Conservation (phyloP, 2,329 filamentous ascomycete genomes). For the Aspergillus piperis region DNA sequence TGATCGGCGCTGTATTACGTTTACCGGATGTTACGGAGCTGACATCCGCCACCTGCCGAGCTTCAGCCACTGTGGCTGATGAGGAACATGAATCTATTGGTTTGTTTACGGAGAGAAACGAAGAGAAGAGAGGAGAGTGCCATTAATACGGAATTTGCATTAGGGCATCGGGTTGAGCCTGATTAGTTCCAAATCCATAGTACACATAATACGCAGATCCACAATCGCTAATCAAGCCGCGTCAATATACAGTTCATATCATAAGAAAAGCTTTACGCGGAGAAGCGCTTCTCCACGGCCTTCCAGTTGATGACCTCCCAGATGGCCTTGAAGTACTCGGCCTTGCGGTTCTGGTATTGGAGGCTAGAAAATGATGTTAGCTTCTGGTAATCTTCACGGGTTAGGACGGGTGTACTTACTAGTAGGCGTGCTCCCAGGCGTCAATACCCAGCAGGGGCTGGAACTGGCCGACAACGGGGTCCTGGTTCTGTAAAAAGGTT, state of each 20-base stretch:
- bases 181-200: constrained; percentile 10
- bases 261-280: constrained; percentile 40
- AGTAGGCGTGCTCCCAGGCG: constrained; percentile 96
- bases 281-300: constrained; percentile 75
- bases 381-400: not conserved
- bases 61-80: constrained; percentile 11
- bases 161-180: constrained; percentile 14
- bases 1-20: constrained; percentile 1
- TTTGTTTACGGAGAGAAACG: not conserved
- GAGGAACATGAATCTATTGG: not conserved
- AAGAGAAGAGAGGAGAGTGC: not conserved
- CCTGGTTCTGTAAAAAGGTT: constrained; percentile 65
- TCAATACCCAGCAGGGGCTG: constrained; percentile 84
- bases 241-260: constrained; percentile 12
- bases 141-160: constrained; percentile 3
- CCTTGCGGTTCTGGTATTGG: constrained; percentile 96
- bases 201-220: constrained; percentile 8
- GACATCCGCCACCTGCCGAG: constrained; percentile 1
- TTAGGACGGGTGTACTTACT: constrained; percentile 51
- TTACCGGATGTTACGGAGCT: constrained; percentile 3
- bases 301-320: constrained; percentile 98
- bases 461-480: constrained; percentile 81
- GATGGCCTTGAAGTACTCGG: constrained; percentile 88
- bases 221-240: constrained; percentile 18
- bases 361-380: constrained; percentile 53